Base-by-base conservation (phyloP, 495 filamentous ascomycete genomes). In the Bathelium albidoporum region DNA sequence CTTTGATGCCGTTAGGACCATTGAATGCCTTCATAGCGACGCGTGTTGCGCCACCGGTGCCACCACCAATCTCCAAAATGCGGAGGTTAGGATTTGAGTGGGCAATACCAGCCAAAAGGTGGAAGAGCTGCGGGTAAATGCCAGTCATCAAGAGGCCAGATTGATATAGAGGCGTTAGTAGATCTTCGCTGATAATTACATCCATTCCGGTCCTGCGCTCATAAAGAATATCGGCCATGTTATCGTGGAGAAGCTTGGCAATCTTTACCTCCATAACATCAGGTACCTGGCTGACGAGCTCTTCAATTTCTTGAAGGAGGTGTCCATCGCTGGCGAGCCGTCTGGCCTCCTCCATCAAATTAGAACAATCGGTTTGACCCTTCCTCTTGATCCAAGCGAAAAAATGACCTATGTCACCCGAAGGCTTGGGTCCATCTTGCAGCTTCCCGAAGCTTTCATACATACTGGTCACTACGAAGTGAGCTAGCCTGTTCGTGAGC, bases 11-110 rank as follows among this genome's bases (percentile, higher is more conserved):
- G 12, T 18, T 10, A n/a, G 29, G 2, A 31, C 26, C 5, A 7
- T 18, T 58, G 10, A 43, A 43, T 24, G 55, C 49, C 1, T 61
- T 29, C 28, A 71, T 26, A 29, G 62, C 32, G 3, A 22, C 28
- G 2, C 24, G 29, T 14, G 69, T 69, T 2, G 58, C 24, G 44
- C 61, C 67, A n/a, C 69, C 69, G 22, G 63, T 67, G 4, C 69
- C 69, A 20, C 62, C 69, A 14, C 69, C 69, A n/a, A 71, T 58
- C 39, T 71, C 67, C 5, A 39, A 14, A 14, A 39, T 39, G 34
- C 34, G 34, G 34, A 39, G 34, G 5, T 39, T 39, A 14, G 34
- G 34, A 39, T 39, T 39, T 16, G 29, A n/a, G 18, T 45, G 44
- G 10, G 61, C 22, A 22, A 68, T 65, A n/a, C 31, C 59, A 24